Conservation (phyloP, 1,284 basidiomycete genomes). For the Violaceomyces palustris region DNA sequence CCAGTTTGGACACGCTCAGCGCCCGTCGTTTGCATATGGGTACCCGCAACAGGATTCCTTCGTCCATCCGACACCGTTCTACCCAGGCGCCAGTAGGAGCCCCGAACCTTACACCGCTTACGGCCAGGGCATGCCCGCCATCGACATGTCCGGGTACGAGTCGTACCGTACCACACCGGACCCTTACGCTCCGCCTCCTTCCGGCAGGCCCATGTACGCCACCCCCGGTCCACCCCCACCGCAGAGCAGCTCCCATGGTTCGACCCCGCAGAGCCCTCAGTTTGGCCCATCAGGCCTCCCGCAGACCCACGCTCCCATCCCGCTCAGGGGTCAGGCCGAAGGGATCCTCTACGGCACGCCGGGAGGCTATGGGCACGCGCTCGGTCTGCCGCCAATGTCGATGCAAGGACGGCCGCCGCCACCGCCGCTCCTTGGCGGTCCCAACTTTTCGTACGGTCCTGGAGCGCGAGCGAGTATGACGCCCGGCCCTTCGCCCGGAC, state of each 20-base stretch:
- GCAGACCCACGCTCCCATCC: too few species aligned
- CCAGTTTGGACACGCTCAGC: slow-evolving; percentile 9
- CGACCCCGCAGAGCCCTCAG: slow-evolving; percentile 25
- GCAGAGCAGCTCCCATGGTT: slow-evolving; percentile 24
- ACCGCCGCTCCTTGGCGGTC: too few species aligned
- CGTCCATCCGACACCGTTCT: slow-evolving; percentile 16
- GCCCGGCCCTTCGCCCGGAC: too few species aligned
- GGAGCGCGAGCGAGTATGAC: too few species aligned
- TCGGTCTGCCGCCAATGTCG: too few species aligned
- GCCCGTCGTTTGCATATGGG: slow-evolving; percentile 7
- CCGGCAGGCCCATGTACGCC: slow-evolving; percentile 26
- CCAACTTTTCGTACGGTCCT: too few species aligned
- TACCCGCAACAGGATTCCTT: slow-evolving; percentile 20
- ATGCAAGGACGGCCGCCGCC: too few species aligned
- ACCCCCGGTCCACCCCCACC: too few species aligned
- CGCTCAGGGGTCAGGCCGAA: too few species aligned
- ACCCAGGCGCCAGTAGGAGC: slow-evolving; percentile 15
- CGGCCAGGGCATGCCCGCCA: slow-evolving; percentile 9
- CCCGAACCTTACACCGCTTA: slow-evolving; percentile 11
- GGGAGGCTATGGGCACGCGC: too few species aligned
- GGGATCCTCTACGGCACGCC: too few species aligned
- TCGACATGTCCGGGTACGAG: slow-evolving; percentile 36
- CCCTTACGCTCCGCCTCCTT: slow-evolving; percentile 31
- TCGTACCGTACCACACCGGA: slow-evolving; percentile 38
- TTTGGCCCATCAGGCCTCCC: slow-evolving; percentile 16